phyloP scores from a whole-genome alignment of 2,329 filamentous ascomycete genomes.

The Ascochyta viciae-villosae region DNA sequence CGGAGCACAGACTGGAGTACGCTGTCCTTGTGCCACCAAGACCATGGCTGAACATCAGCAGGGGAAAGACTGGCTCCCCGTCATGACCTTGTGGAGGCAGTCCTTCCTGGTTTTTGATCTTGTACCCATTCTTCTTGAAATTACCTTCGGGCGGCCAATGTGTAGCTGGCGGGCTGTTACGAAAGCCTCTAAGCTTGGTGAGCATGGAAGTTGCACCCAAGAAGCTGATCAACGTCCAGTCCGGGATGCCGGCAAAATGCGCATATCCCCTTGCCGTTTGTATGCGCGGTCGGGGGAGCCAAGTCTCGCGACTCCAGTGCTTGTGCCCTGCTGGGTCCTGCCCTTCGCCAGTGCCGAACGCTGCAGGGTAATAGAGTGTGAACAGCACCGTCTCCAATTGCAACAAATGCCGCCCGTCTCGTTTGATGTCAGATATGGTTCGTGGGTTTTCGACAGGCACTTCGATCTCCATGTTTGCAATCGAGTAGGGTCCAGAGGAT shows the following conservation, averaged over 20 bases:
- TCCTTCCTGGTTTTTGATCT: conserved; percentile 53
- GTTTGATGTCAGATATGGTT: conserved; percentile 59
- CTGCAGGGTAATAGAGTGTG: conserved; percentile 70
- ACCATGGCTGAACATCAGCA: conserved; percentile 72
- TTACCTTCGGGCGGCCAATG: conserved; percentile 60
- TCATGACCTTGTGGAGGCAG: conserved; percentile 43
- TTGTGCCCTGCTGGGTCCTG: conserved; percentile 50
- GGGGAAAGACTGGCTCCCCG: conserved; percentile 61
- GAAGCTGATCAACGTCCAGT: conserved; percentile 57
- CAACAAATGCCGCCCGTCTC: conserved; percentile 56
- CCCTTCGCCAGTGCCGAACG: conserved; percentile 51
- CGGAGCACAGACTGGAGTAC: conserved; percentile 69
- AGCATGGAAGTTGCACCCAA: conserved; percentile 67
- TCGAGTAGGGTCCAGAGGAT: conserved; percentile 61
- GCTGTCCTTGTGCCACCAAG: conserved; percentile 68
- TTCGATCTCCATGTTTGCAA: conserved; percentile 62
- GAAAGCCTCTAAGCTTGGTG: conserved; percentile 69
- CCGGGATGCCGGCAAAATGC: conserved; percentile 63
- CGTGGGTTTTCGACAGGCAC: conserved; percentile 57
- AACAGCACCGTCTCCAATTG: conserved; percentile 68
- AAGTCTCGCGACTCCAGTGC: conserved; percentile 63
- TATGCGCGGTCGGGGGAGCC: conserved; percentile 66
- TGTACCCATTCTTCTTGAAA: conserved; percentile 46
- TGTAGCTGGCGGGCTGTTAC: conserved; percentile 65
- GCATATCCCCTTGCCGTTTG: conserved; percentile 67